Percentiles rank a stretch among this genome's conserved stretches.
Conservation (phyloP, 345 rosid genomes). For the Carallia brachiata region DNA sequence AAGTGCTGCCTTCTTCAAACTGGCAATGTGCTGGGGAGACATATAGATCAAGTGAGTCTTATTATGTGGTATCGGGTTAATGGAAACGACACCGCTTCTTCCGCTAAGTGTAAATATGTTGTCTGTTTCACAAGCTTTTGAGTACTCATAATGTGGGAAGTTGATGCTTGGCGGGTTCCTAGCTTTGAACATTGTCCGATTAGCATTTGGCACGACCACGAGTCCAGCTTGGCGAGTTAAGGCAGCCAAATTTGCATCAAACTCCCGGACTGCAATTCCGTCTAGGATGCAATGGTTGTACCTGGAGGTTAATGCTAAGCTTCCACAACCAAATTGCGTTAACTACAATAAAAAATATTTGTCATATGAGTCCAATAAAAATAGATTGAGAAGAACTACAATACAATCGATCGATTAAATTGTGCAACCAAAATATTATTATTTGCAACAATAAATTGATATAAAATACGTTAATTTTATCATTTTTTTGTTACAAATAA, state of each 20-base stretch:
- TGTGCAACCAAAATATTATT: no score
- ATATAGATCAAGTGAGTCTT: constrained; percentile 7
- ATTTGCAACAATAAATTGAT: no score
- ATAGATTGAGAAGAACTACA: no score
- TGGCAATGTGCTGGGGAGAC: constrained; percentile 4
- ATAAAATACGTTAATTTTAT: no score
- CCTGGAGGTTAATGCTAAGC: constrained; percentile 23
- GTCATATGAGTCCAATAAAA: not conserved
- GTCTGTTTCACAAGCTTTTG: not conserved
- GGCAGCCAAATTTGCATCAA: constrained; percentile 15
- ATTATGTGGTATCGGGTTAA: not conserved
- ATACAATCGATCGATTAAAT: no score
- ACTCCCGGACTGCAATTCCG: constrained; percentile 14
- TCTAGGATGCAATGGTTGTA: constrained; percentile 25
- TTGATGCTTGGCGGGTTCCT: constrained; percentile 24
- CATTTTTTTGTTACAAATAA: no score
- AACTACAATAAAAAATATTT: constrained; percentile 8
- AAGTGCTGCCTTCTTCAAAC: constrained; percentile 11
- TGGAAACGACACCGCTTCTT: not conserved
- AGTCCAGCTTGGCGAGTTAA: constrained; percentile 12
- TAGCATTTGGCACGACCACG: constrained; percentile 9
- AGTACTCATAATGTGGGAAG: constrained; percentile 22
- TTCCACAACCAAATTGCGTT: constrained; percentile 26
- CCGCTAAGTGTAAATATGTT: not conserved
- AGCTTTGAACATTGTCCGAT: constrained; percentile 18